Evolutionary conservation across 768 basidiomycete species (phyloP), one percentile per base, ranked within the genome.

Genomic region (Cubamyces lactineus): DNA sequence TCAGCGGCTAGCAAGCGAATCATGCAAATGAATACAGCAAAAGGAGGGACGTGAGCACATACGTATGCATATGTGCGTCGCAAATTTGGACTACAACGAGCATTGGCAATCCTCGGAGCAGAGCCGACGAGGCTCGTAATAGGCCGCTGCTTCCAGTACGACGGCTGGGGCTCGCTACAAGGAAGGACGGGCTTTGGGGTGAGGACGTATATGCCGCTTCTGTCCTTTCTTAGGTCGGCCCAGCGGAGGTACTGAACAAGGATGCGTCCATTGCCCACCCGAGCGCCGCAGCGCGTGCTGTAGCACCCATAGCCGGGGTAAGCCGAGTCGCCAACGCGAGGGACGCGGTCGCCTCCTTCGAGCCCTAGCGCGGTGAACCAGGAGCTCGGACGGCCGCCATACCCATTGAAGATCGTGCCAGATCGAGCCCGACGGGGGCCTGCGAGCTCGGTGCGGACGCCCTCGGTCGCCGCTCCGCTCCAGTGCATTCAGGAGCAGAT

Each of bases 121-220:
- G 23, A 21, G 26, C 21, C 40, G 24, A 42, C 46, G 11, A 15
- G 2, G 39, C 19, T 41, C 21, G 24, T 63, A 56, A 70, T 39
- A 65, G 68, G n/a, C 64, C 66, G 23, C 62, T 67, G n/a, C 67
- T 70, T 26, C 64, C 45, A 24, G 34, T 53, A 34, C 60, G 56
- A 23, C 62, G 67, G 68, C 88, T 86, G 17, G 91, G 90, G 73
- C 93, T 92, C 23, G 88, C 88, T 53, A 93, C 80, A 66, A 84
- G 92, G 30, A 93, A 77, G 63, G 84, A 84, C 19, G 83, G 34
- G 74, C 62, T 82, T 80, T 23, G 85, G 84, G 39, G 80, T 86
- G 38, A 92, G 79, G 13, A 89, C 89, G 71, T 92, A 92, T 59
- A 64, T 55, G 59, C 61, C 66, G 42, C 69, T 74, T 76, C 50